These are phyloP conservation scores for Cairneyella variabilis DNA, from an alignment of 495 filamentous ascomycete species.

Conservation along the genomic window DNA sequence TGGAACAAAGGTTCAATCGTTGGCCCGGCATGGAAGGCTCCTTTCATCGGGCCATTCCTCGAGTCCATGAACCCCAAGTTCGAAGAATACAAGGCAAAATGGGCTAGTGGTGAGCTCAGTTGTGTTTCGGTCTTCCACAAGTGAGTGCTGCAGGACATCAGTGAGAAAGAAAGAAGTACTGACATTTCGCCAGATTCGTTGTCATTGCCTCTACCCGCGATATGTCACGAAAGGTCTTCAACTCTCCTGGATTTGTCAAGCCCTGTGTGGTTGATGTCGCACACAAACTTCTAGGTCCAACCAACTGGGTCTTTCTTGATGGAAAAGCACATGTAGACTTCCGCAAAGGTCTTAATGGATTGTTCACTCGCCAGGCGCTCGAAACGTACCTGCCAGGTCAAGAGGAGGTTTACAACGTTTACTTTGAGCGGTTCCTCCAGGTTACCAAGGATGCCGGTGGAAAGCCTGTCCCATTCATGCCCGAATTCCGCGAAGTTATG, in stretches of 20 bases:
- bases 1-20: conserved; percentile 80
- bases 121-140: conserved; percentile 99
- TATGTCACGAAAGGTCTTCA: conserved; percentile 96
- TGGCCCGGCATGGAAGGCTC: conserved; percentile 79
- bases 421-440: conserved; percentile 74
- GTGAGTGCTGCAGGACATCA: conserved; percentile 48
- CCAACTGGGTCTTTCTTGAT: conserved; percentile 98
- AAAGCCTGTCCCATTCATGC: conserved; percentile 83
- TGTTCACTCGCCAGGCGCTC: conserved; percentile 91
- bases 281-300: conserved; percentile 85
- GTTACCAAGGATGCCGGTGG: conserved; percentile 66
- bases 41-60: conserved; percentile 95
- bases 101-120: conserved; percentile 84
- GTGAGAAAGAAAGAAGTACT: background rate
- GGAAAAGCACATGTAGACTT: conserved; percentile 94
- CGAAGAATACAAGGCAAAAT: conserved; percentile 85
- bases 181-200: conserved; percentile 66
- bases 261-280: conserved; percentile 96
- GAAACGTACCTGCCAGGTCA: conserved; percentile 86
- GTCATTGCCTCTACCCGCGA: conserved; percentile 95
- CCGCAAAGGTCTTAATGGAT: conserved; percentile 89
- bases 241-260: conserved; percentile 88
- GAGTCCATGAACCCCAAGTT: conserved; percentile 91
- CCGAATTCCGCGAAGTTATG: conserved; percentile 91
- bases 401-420: conserved; percentile 86